Evolutionary conservation across 2,329 filamentous ascomycete genomes (phyloP).

Genomic region (Coniochaeta hoffmannii): DNA sequence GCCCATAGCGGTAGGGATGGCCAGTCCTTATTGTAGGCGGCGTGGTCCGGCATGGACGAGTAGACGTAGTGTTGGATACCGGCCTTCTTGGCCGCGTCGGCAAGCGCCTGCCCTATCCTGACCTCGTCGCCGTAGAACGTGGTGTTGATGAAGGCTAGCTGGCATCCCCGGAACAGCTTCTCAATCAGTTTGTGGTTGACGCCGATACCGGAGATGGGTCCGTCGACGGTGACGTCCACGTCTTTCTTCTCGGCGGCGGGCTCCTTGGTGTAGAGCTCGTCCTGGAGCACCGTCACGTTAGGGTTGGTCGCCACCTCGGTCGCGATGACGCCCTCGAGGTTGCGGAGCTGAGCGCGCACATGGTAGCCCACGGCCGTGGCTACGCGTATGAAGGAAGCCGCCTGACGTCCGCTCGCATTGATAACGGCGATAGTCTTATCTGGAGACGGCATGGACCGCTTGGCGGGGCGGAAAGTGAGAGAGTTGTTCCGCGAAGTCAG

Average conservation of each 20-base stretch:
- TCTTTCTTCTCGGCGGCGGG: slow-evolving; percentile 38
- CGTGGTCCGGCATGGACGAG: slow-evolving; percentile 94
- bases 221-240: slow-evolving; percentile 62
- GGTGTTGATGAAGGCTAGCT: slow-evolving; percentile 95
- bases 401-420: slow-evolving; percentile 92
- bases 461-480: slow-evolving; percentile 51
- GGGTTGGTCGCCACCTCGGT: slow-evolving; percentile 76
- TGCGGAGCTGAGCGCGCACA: slow-evolving; percentile 86
- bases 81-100: slow-evolving; percentile 79
- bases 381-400: slow-evolving; percentile 89
- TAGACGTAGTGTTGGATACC: slow-evolving; percentile 90
- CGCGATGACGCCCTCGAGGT: slow-evolving; percentile 79
- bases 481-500: slow-evolving; percentile 52
- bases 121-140: slow-evolving; percentile 95
- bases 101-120: slow-evolving; percentile 78
- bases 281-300: slow-evolving; percentile 61
- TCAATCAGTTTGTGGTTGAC: slow-evolving; percentile 68
- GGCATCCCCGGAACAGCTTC: slow-evolving; percentile 73
- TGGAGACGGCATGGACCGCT: slow-evolving; percentile 50
- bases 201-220: slow-evolving; percentile 52
- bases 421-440: slow-evolving; percentile 87
- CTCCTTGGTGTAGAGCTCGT: slow-evolving; percentile 54
- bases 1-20: slow-evolving; percentile 85
- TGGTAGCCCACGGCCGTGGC: slow-evolving; percentile 89
- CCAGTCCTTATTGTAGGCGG: slow-evolving; percentile 68